These are phyloP conservation scores for Allium cepa DNA, from an alignment of 106 monocot genomes.

Conservation along the genomic window DNA sequence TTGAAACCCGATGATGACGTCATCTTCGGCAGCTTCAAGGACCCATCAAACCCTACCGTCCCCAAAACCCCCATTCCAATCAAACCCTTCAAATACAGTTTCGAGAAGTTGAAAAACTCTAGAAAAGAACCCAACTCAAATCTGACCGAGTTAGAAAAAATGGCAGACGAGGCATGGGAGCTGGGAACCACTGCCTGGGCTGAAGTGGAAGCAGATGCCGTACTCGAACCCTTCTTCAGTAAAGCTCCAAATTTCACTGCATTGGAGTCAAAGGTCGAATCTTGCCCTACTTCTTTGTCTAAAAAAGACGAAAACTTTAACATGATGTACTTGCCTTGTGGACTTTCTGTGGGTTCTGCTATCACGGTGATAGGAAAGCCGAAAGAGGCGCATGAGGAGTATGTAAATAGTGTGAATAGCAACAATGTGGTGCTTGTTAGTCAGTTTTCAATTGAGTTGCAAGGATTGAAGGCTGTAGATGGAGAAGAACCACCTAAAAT, in stretches of 20 bases:
- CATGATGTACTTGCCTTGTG: slow-evolving; percentile 65
- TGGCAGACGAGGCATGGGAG: slow-evolving; percentile 64
- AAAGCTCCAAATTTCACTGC: slow-evolving; percentile 7
- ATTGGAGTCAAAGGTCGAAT: slow-evolving; percentile 14
- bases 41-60: slow-evolving; percentile 3
- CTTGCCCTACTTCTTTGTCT: slow-evolving; percentile 48
- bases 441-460: slow-evolving; percentile 86
- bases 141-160: slow-evolving; percentile 40
- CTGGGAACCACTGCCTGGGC: slow-evolving; percentile 73
- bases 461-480: slow-evolving; percentile 78
- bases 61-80: background rate
- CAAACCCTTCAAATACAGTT: slow-evolving; percentile 19
- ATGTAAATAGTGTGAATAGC: slow-evolving; percentile 38
- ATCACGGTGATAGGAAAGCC: slow-evolving; percentile 72
- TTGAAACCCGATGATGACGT: slow-evolving; percentile 23
- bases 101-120: slow-evolving; percentile 8
- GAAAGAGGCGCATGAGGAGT: slow-evolving; percentile 40
- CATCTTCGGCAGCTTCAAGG: slow-evolving; percentile 24
- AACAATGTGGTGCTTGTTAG: slow-evolving; percentile 50
- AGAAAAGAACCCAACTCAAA: background rate
- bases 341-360: slow-evolving; percentile 53
- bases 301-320: slow-evolving; percentile 8
- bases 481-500: slow-evolving; percentile 88
- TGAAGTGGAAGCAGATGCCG: slow-evolving; percentile 24
- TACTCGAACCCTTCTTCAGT: background rate